Percentiles rank a stretch among this genome's conserved stretches.
Evolutionary conservation across 192 early-diverging fungal species (phyloP).

Genomic region (Geranomyces variabilis): DNA sequence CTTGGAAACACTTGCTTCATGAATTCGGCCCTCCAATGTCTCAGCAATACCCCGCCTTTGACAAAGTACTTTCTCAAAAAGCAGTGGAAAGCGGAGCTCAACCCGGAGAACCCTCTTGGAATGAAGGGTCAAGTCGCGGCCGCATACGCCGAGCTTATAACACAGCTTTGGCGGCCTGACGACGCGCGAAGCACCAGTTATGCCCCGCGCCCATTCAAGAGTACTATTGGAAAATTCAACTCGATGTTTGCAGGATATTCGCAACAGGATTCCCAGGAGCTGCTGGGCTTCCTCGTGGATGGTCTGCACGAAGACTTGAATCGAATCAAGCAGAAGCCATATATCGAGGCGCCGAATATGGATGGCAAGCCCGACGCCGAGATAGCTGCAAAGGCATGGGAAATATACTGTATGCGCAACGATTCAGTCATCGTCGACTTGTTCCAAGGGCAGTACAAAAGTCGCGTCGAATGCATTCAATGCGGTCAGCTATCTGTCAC

Average conservation of each 20-base stretch:
- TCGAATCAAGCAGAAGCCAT: conserved; percentile 77
- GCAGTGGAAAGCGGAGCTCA: conserved; percentile 64
- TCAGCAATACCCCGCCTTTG: conserved; percentile 66
- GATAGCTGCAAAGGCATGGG: conserved; percentile 74
- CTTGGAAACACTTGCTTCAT: conserved; percentile 93
- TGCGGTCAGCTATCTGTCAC: conserved; percentile 68
- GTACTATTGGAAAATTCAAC: conserved; percentile 62
- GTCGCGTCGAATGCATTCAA: conserved; percentile 57
- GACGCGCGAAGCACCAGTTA: conserved; percentile 42
- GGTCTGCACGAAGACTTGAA: conserved; percentile 89
- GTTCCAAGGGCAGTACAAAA: conserved; percentile 76
- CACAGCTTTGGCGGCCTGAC: conserved; percentile 41
- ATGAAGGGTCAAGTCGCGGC: conserved; percentile 72
- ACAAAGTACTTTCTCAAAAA: conserved; percentile 47
- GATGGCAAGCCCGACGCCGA: conserved; percentile 66
- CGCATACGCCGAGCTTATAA: conserved; percentile 66
- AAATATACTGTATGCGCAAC: conserved; percentile 72
- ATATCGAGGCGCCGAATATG: conserved; percentile 78
- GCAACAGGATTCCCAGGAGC: conserved; percentile 87
- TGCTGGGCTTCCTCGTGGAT: conserved; percentile 78
- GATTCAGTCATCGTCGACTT: conserved; percentile 78
- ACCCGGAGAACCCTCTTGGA: conserved; percentile 71
- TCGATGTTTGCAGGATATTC: conserved; percentile 70
- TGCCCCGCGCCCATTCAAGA: conserved; percentile 80
- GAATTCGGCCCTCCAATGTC: conserved; percentile 90